Evolutionary conservation across 2,329 filamentous ascomycete species (phyloP).

Genomic region (Elsinoe necatrix): DNA sequence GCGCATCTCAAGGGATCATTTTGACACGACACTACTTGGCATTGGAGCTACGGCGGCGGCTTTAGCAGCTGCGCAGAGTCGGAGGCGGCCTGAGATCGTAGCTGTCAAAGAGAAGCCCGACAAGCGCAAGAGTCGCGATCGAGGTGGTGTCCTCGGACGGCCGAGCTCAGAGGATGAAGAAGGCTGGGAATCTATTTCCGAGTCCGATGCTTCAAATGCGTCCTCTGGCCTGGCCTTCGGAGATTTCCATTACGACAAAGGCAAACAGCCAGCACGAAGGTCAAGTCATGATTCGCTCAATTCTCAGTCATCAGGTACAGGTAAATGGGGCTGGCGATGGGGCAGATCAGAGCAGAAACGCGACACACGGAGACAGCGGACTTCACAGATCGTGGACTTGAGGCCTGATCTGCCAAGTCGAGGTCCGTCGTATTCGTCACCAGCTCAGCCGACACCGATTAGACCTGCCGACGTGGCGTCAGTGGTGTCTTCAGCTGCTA

Average conservation of each 20-base stretch:
- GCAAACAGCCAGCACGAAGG: conserved; percentile 29
- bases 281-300: conserved; percentile 45
- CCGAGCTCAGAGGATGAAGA: conserved; percentile 40
- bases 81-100: conserved; percentile 27
- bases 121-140: conserved; percentile 18
- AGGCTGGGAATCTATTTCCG: conserved; percentile 52
- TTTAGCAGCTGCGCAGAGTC: conserved; percentile 36
- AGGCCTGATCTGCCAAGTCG: neutral
- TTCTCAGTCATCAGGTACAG: conserved; percentile 46
- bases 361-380: conserved; percentile 21
- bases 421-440: neutral
- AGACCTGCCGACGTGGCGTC: conserved; percentile 7
- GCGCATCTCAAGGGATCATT: conserved; percentile 36
- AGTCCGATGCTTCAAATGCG: conserved; percentile 46
- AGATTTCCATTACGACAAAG: conserved; percentile 31
- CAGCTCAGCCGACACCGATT: neutral
- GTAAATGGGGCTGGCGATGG: conserved; percentile 55
- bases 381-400: conserved; percentile 6
- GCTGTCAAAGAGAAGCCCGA: conserved; percentile 29
- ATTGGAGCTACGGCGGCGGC: conserved; percentile 43
- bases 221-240: conserved; percentile 56
- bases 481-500: conserved; percentile 29
- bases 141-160: conserved; percentile 20
- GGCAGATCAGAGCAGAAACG: conserved; percentile 40
- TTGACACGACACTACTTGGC: conserved; percentile 39